Percentiles rank a stretch among this genome's conserved stretches.
Evolutionary conservation across 2,329 filamentous ascomycete genomes (phyloP).

Genomic region (Beauveria varroae): DNA sequence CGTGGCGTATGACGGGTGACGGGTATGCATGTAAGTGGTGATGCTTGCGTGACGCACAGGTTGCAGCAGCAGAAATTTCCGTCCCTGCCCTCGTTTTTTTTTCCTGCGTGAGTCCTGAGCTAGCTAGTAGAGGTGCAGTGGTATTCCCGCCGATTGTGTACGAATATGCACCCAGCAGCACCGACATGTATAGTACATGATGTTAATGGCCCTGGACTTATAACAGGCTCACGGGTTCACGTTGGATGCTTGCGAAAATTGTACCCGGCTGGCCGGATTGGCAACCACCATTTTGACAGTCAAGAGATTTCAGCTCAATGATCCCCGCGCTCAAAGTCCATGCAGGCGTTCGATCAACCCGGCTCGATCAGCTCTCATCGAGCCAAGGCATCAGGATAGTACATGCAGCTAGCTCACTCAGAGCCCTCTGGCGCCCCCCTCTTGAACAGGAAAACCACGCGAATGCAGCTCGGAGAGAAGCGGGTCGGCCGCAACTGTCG

Average conservation of each 20-base stretch:
- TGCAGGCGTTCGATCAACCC: neutral
- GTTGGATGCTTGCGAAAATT: neutral
- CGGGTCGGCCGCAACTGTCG: neutral
- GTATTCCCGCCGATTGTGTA: neutral
- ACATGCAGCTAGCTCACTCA: neutral
- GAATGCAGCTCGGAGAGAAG: neutral
- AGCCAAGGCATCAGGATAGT: neutral
- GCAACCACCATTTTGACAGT: neutral
- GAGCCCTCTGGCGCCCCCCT: neutral
- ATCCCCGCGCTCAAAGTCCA: neutral
- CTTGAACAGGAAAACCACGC: neutral
- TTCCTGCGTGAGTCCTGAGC: neutral
- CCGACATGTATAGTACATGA: neutral
- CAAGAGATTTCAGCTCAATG: neutral
- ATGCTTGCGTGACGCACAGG: constrained; percentile 4
- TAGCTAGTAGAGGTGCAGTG: neutral
- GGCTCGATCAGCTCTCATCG: neutral
- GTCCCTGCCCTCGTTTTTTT: neutral
- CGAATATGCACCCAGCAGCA: neutral
- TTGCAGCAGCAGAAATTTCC: neutral
- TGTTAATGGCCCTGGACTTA: neutral
- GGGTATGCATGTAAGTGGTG: constrained; percentile 3
- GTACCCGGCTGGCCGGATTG: neutral
- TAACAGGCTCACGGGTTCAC: neutral
- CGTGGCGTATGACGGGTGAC: neutral